These are phyloP conservation scores for Parathielavia hyrcaniae DNA, from an alignment of 495 filamentous ascomycete genomes.

Conservation along the genomic window DNA sequence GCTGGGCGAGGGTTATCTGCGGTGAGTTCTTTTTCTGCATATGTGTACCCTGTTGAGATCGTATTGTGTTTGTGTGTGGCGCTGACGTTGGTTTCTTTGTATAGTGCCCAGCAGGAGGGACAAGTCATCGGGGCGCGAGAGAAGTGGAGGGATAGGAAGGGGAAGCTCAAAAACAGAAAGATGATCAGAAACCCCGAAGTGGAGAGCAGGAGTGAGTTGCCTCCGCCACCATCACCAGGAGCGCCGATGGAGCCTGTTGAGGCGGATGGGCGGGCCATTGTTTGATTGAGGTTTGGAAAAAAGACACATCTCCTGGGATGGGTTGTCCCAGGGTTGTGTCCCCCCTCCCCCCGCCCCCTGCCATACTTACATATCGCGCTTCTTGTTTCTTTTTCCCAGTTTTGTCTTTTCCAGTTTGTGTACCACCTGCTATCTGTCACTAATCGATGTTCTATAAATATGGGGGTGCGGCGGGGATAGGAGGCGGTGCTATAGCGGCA, in stretches of 20 bases:
- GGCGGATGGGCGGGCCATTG: not conserved
- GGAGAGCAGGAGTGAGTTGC: not conserved
- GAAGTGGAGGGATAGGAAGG: conserved; percentile 26
- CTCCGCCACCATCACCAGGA: not conserved
- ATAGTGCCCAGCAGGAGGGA: conserved; percentile 24
- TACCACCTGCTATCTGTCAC: no score
- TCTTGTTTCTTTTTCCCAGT: not conserved
- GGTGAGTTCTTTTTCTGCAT: not conserved
- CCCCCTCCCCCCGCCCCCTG: no score
- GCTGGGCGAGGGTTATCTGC: conserved; percentile 29
- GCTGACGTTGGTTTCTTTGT: no score
- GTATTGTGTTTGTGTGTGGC: no score
- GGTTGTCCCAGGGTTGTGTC: not conserved
- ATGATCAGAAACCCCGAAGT: not conserved
- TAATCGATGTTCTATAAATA: not conserved
- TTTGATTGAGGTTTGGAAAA: not conserved
- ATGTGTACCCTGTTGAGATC: no score
- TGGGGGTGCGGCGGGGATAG: no score
- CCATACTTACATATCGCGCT: no score
- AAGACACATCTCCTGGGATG: not conserved
- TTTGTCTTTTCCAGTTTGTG: not conserved
- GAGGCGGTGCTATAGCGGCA: no score
- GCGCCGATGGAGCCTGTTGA: not conserved
- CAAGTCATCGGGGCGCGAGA: conserved; percentile 26
- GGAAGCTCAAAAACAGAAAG: conserved; percentile 14